A percentile compares a stretch with the other conserved stretches of the same genome.
phyloP scores from a whole-genome alignment of 1,284 basidiomycete genomes.

The Mycena sp. region DNA sequence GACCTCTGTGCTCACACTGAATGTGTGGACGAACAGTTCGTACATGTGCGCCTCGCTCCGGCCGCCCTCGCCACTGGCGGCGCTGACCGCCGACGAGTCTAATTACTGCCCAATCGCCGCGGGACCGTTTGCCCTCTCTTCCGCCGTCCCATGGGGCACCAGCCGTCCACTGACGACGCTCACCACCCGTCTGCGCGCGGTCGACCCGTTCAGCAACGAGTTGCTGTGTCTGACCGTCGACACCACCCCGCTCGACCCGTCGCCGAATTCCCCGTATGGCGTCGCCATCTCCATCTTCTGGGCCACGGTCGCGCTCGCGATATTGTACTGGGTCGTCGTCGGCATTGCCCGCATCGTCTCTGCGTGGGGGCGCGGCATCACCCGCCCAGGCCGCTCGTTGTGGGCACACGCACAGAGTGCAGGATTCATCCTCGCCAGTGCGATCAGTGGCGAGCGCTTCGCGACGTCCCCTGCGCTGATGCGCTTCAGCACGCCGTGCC shows the following conservation, averaged over 20 bases:
- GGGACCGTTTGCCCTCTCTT: slow-evolving; percentile 85
- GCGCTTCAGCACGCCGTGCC: slow-evolving; percentile 94
- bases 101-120: slow-evolving; percentile 79
- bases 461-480: slow-evolving; percentile 87
- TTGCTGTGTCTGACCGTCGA: slow-evolving; percentile 85
- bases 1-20: slow-evolving; percentile 82
- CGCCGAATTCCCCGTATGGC: slow-evolving; percentile 68
- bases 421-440: slow-evolving; percentile 91
- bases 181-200: slow-evolving; percentile 84
- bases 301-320: slow-evolving; percentile 79
- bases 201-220: slow-evolving; percentile 85
- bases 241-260: slow-evolving; percentile 80
- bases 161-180: slow-evolving; percentile 85
- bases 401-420: slow-evolving; percentile 80
- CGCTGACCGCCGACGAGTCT: slow-evolving; percentile 34
- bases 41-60: slow-evolving; percentile 82
- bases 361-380: slow-evolving; percentile 80
- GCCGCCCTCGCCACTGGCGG: slow-evolving; percentile 67
- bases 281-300: slow-evolving; percentile 84
- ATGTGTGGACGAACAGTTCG: slow-evolving; percentile 73
- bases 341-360: slow-evolving; percentile 84
- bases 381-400: slow-evolving; percentile 62
- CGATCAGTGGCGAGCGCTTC: slow-evolving; percentile 90
- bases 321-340: slow-evolving; percentile 84
- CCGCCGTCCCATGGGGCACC: slow-evolving; percentile 75